Percentiles rank a stretch among this genome's conserved stretches.
phyloP scores from a whole-genome alignment of 345 rosid genomes.

The Draba incana region DNA sequence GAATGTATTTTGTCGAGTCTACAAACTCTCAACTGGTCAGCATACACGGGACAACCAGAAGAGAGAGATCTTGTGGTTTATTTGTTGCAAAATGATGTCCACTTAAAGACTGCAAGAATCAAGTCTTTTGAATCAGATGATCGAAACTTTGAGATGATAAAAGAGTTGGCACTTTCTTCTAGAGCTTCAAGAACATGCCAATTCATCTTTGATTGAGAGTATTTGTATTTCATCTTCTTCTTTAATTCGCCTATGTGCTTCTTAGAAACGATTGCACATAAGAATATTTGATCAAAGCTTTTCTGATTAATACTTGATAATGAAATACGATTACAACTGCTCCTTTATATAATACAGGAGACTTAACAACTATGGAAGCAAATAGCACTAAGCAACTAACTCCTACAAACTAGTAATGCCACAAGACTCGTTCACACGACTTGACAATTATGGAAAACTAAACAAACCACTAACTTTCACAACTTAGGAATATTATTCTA shows the following conservation, averaged over 20 bases:
- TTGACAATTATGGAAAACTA: no score
- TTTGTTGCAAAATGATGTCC: conserved; percentile 7
- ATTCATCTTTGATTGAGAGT: conserved; percentile 16
- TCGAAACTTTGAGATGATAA: neutral
- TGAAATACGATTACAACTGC: no score
- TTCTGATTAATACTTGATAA: no score
- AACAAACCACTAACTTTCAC: no score
- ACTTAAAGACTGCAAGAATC: conserved; percentile 22
- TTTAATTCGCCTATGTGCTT: neutral
- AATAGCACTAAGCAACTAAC: no score
- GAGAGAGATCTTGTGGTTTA: neutral
- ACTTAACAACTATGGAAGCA: no score
- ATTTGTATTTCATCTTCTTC: neutral
- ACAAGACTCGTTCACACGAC: no score
- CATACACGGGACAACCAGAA: neutral
- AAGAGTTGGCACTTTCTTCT: conserved; percentile 25
- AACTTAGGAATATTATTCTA: no score
- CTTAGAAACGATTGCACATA: no score
- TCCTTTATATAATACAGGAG: no score
- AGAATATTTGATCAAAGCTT: no score
- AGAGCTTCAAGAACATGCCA: conserved; percentile 28
- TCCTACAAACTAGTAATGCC: no score
- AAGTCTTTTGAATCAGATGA: neutral
- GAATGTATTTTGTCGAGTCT: conserved; percentile 16
- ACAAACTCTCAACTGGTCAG: neutral